These are phyloP conservation scores for Hypoxylon rickii DNA, from an alignment of 495 filamentous ascomycete species.

Conservation along the genomic window DNA sequence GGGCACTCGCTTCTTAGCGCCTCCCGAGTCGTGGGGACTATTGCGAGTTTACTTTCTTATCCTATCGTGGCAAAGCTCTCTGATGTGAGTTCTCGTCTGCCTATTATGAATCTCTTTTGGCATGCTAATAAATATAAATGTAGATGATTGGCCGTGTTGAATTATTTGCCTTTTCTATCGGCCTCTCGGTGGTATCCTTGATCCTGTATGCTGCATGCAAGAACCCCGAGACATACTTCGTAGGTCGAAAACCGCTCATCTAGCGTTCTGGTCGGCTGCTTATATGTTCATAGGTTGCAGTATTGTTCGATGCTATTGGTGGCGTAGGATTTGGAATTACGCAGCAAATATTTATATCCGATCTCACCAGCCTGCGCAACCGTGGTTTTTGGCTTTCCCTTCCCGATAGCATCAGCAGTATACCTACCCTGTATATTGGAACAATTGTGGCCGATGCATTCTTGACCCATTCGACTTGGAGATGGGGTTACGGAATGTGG, in stretches of 20 bases:
- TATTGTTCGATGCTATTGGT: neutral
- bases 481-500: neutral
- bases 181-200: neutral
- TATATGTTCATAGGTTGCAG: neutral
- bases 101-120: neutral
- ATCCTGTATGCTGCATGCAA: neutral
- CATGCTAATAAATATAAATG: neutral
- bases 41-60: neutral
- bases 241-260: too few species aligned
- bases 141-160: neutral
- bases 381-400: neutral
- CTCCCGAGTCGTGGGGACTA: neutral
- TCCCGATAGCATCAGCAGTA: neutral
- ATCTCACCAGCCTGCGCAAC: neutral
- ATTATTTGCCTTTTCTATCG: neutral
- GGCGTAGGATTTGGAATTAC: neutral
- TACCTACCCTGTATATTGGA: neutral
- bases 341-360: neutral
- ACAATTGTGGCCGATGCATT: neutral
- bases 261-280: too few species aligned
- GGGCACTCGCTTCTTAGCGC: neutral
- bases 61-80: neutral
- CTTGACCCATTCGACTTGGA: neutral
- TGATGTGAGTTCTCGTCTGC: neutral
- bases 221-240: neutral